phyloP scores from a whole-genome alignment of 192 early-diverging fungal genomes.

The Coemansia furcata region DNA sequence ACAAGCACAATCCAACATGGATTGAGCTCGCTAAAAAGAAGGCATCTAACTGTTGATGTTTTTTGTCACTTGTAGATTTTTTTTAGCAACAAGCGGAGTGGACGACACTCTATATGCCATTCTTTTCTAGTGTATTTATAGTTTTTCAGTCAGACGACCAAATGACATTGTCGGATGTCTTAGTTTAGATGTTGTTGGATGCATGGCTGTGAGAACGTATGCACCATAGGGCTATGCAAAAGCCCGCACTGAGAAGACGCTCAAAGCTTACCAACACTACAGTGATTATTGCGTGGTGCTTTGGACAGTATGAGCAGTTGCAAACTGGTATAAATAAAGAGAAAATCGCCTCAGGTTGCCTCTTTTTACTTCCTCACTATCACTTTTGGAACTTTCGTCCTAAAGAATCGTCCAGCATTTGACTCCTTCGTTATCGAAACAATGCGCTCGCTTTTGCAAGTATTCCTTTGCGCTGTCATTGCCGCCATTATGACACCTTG shows the following conservation, averaged over 20 bases:
- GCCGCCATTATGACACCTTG: neutral
- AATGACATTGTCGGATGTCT: neutral
- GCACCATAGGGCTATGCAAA: neutral
- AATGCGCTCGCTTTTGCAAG: neutral
- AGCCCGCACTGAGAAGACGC: neutral
- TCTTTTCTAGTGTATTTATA: neutral
- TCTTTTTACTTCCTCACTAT: neutral
- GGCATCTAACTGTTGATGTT: too few species aligned
- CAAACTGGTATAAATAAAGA: neutral
- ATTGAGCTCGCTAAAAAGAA: slow-evolving; percentile 28
- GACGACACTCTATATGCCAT: neutral
- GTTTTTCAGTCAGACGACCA: neutral
- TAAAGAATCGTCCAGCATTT: neutral
- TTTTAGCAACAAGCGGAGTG: neutral
- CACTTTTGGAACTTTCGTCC: neutral
- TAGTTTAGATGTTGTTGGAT: neutral
- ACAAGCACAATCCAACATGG: slow-evolving; percentile 32
- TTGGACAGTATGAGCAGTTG: neutral
- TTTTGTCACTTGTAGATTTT: too few species aligned
- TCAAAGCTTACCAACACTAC: neutral
- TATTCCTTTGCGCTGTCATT: neutral
- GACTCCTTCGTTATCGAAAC: neutral
- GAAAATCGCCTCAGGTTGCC: neutral
- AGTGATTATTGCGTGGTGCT: neutral
- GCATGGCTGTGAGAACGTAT: slow-evolving; percentile 1